These are phyloP conservation scores for Marchantia paleacea DNA, from an alignment of 225 moss, liverwort and hornwort species.

Conservation along the genomic window DNA sequence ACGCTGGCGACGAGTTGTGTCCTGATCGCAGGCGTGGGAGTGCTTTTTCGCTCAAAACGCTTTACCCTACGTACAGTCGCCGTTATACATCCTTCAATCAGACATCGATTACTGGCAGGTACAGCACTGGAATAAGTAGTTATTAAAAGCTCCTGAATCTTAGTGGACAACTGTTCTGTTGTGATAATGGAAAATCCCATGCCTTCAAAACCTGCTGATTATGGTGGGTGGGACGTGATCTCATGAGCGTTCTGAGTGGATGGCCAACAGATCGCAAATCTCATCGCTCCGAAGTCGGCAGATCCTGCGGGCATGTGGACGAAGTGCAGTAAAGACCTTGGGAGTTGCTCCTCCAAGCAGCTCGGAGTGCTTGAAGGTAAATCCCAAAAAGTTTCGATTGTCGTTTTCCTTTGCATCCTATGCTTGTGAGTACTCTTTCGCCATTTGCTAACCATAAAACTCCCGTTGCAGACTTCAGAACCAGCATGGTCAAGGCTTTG, in stretches of 20 bases:
- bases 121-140: not conserved
- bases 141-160: too few species aligned
- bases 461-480: not conserved
- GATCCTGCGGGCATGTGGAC: slow-evolving; percentile 13
- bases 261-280: slow-evolving; percentile 6
- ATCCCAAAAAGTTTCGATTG: too few species aligned
- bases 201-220: too few species aligned
- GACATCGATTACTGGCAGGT: slow-evolving; percentile 38
- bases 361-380: slow-evolving; percentile 5
- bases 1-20: not conserved
- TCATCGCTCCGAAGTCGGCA: slow-evolving; percentile 12
- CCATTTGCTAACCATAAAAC: not conserved
- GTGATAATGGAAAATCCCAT: not conserved
- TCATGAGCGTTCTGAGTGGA: not conserved
- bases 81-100: slow-evolving; percentile 29
- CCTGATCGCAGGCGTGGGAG: slow-evolving; percentile 24
- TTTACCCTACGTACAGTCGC: slow-evolving; percentile 24
- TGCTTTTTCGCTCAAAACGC: slow-evolving; percentile 32
- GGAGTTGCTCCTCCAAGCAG: not conserved
- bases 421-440: too few species aligned
- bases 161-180: too few species aligned
- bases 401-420: too few species aligned
- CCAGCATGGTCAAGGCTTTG: not conserved
- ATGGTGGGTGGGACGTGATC: too few species aligned
- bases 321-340: not conserved